Base-by-base conservation (phyloP, 2,329 filamentous ascomycete species). In the Colletotrichum sp. region DNA sequence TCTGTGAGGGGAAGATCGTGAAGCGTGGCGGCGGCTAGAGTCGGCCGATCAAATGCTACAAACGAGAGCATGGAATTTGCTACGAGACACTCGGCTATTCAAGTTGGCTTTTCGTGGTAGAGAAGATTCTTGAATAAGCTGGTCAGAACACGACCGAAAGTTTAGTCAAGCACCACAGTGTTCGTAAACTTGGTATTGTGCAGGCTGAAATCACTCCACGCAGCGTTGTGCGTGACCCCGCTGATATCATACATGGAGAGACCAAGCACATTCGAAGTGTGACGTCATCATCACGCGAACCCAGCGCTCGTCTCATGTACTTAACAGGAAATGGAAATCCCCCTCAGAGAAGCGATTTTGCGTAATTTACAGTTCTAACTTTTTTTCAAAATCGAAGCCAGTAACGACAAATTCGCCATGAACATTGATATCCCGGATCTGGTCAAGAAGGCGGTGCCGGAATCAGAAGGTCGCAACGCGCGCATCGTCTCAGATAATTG, bases 401-500 rank as follows among this genome's bases (percentile, higher is more conserved):
- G 24, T 15, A 64, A 48, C 44, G 10, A 28, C 4, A 9, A 8
- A 36, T 9, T 7, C 18, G 3, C 2, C 16, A 82, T 82, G 81
- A 82, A 80, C 36, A 48, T 82, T 26, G 79, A 82, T 22, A 78
- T 82, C 3, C 81, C 81, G 9, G 77, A 83, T 18, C 57, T 83
- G 8, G 81, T 83, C 36, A 83, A 83, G 67, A 76, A 79, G 1
- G 80, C 81, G 16, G 81, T 83, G 18, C 82, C 82, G 12, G 82
- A 83, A 64, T 78, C 82, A 1, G 79, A 83, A 66, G 81, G 78
- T 18, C 82, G 82, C 36, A 83, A 83, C 59, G 82, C 81, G 7
- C 80, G 81, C 68, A 78, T 83, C 65, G 48, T 82, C 28, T 83
- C 81, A 1, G 79, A 83, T 30, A 82, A 85, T 78, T 80, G 79